Evolutionary conservation across 2,329 filamentous ascomycete species (phyloP), one percentile per base, ranked within the genome.

Genomic region (Neopestalotiopsis rosae): DNA sequence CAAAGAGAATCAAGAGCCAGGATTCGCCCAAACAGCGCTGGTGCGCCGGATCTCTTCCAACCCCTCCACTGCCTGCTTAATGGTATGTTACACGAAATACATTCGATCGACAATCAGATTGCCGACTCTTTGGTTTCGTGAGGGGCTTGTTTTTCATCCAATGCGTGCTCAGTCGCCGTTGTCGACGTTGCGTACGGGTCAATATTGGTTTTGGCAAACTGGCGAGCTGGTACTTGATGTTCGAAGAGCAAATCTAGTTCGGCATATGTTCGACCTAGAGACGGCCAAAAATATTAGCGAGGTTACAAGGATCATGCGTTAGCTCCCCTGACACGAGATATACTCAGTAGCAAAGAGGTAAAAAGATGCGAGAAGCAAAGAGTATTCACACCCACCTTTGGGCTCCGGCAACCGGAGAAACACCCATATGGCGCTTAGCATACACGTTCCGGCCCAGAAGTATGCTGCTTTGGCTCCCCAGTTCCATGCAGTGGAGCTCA

Each of bases 381-480:
- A 14, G n/a, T 14, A 38, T 24, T 34, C 12, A 10, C 58, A 66
- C 71, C 13, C 68, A 73, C 81, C 86, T 67, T 84, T 86, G 0
- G 88, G 87, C 73, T 90, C 88, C 3, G 87, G 86, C 2, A 88
- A 77, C 64, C 84, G 83, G 72, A 83, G 83, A 71, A 79, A 87
- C 0, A 86, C 84, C 81, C 88, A 89, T 0, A 83, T 69, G 0
- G 84, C 77, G 20, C 84, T 85, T 1, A 84, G 38, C 5, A 87
- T 75, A 72, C 86, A 86, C 20, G 84, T 82, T 0, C 82, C 83
- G 1, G 80, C 82, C 83, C 83, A 85, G 73, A 85, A 83, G 68
- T 81, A 84, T 0, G 80, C 87, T 58, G 76, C 83, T 74, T 76
- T 82, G 67, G 85, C 86, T 71, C 77, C 84, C 83, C 82, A 84